Conservation (phyloP, 345 rosid genomes). For the Noccaea bulbosa region DNA sequence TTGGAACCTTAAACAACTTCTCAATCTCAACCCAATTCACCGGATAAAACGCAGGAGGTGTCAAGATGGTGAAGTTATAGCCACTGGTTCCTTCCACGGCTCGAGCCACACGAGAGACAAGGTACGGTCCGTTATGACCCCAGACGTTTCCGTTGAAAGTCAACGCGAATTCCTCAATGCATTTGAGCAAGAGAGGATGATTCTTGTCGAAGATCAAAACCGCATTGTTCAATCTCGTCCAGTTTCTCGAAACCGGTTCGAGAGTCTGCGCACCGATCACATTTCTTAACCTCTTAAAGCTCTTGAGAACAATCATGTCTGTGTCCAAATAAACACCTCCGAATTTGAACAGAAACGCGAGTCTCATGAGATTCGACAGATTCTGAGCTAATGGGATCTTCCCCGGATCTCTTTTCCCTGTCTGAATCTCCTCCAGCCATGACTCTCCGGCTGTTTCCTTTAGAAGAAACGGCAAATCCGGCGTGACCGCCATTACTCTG, state of each 20-base stretch:
- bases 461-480: constrained; percentile 58
- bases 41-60: constrained; percentile 69
- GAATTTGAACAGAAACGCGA: constrained; percentile 57
- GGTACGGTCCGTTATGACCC: constrained; percentile 79
- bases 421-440: constrained; percentile 59
- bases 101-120: constrained; percentile 60
- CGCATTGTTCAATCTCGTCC: constrained; percentile 73
- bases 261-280: constrained; percentile 68
- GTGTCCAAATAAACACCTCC: constrained; percentile 82
- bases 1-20: constrained; percentile 58
- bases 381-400: constrained; percentile 59
- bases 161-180: constrained; percentile 60
- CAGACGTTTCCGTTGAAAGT: constrained; percentile 75
- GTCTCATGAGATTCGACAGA: constrained; percentile 64
- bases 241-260: constrained; percentile 47
- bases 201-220: constrained; percentile 57
- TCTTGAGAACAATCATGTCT: constrained; percentile 64
- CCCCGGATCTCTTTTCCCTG: constrained; percentile 61
- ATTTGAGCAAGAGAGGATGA: constrained; percentile 62
- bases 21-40: constrained; percentile 60
- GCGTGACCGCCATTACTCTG: constrained; percentile 56
- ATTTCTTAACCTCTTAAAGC: constrained; percentile 54
- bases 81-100: constrained; percentile 45
- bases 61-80: constrained; percentile 55
- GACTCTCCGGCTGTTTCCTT: constrained; percentile 58